A percentile compares a stretch with the other conserved stretches of the same genome.
Evolutionary conservation across 2,329 filamentous ascomycete genomes (phyloP).

Genomic region (Didymella pinodella): DNA sequence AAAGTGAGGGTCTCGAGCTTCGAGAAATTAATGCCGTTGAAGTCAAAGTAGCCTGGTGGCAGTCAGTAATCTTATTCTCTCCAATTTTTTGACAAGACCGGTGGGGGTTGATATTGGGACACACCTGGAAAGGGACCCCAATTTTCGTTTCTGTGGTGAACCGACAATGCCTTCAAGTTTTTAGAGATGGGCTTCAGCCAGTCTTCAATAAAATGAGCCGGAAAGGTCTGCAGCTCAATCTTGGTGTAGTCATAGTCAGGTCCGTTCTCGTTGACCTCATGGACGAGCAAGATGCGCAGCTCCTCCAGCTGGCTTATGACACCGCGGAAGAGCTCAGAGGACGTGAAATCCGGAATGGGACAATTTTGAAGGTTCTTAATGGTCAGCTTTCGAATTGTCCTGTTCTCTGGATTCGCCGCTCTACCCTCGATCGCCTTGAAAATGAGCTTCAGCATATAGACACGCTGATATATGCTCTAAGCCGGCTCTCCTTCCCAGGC

Average conservation of each 20-base stretch:
- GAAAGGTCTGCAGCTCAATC: conserved; percentile 21
- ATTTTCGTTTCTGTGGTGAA: conserved; percentile 12
- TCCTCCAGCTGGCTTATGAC: conserved; percentile 21
- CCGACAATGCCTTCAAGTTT: conserved; percentile 14
- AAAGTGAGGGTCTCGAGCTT: conserved; percentile 18
- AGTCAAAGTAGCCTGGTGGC: conserved; percentile 8
- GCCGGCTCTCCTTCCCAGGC: background rate
- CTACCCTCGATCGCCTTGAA: conserved; percentile 3
- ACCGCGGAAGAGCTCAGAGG: conserved; percentile 16
- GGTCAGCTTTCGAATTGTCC: conserved; percentile 18
- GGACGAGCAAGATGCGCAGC: conserved; percentile 15
- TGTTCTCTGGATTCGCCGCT: conserved; percentile 12
- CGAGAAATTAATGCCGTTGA: conserved; percentile 17
- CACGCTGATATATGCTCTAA: background rate
- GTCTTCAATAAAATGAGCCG: conserved; percentile 6
- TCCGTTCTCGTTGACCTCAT: conserved; percentile 18
- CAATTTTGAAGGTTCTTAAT: conserved; percentile 23
- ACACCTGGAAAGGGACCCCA: conserved; percentile 23
- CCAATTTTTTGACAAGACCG: background rate
- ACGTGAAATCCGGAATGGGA: conserved; percentile 13
- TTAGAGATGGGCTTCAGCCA: conserved; percentile 19
- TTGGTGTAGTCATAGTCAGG: conserved; percentile 19
- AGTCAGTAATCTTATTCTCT: background rate
- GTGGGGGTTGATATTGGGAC: background rate
- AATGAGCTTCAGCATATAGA: background rate